These are phyloP conservation scores for Paecilomyces fulvus DNA, from an alignment of 2,329 filamentous ascomycete genomes.

Conservation along the genomic window DNA sequence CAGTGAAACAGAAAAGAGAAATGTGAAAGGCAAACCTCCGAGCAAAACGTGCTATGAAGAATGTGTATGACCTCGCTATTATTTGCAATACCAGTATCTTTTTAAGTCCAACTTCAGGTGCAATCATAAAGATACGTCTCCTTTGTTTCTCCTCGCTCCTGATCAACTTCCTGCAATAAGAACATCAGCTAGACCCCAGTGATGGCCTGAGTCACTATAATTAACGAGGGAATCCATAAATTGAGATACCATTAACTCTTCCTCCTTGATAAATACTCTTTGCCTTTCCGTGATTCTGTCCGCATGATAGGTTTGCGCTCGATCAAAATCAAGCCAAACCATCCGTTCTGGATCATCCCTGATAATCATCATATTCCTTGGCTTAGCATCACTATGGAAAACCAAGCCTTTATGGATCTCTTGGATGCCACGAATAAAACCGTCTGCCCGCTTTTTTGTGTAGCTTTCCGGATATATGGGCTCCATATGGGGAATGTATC, in stretches of 20 bases:
- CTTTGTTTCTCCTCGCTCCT: not conserved
- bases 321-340: slow-evolving; percentile 19
- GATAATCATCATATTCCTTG: slow-evolving; percentile 18
- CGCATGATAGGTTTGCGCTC: slow-evolving; percentile 10
- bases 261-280: slow-evolving; percentile 2
- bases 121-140: not conserved
- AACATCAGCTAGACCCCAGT: not conserved
- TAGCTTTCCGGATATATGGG: slow-evolving; percentile 14
- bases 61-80: too few relatives aligned
- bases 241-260: not conserved
- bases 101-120: not conserved
- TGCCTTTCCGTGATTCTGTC: slow-evolving; percentile 8
- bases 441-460: slow-evolving; percentile 6
- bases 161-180: not conserved
- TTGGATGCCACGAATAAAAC: slow-evolving; percentile 12
- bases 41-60: too few relatives aligned
- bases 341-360: slow-evolving; percentile 7
- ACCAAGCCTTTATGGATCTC: slow-evolving; percentile 15
- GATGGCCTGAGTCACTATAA: not conserved
- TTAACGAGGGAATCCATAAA: not conserved
- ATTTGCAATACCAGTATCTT: too few relatives aligned
- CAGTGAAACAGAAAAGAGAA: too few relatives aligned
- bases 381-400: slow-evolving; percentile 15
- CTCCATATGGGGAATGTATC: slow-evolving; percentile 16
- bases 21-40: too few relatives aligned